Conservation (phyloP, 129 eudicot species). For the Daucus carota region DNA sequence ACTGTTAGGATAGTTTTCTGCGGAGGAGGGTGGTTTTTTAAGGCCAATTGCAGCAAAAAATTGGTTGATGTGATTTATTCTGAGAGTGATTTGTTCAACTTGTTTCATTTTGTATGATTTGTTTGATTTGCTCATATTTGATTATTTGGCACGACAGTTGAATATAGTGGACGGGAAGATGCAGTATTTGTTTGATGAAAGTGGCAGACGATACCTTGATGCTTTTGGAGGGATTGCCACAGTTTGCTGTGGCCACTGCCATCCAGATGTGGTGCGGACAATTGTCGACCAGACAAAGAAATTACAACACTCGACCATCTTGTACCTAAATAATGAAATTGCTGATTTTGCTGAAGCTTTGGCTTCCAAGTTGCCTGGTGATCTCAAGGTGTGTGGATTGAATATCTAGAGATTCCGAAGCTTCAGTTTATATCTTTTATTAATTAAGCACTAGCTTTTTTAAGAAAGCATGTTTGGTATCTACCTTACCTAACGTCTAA, state of each 20-base stretch:
- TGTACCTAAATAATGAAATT: slow-evolving; percentile 68
- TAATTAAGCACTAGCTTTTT: not conserved
- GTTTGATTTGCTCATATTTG: not conserved
- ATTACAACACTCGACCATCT: slow-evolving; percentile 77
- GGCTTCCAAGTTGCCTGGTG: slow-evolving; percentile 83
- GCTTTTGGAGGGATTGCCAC: slow-evolving; percentile 92
- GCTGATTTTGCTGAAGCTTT: slow-evolving; percentile 81
- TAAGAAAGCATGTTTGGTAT: not conserved
- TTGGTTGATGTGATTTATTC: not conserved
- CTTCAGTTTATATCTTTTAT: not conserved
- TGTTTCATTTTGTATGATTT: not conserved
- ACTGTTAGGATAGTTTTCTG: too few relatives aligned
- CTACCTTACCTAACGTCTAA: not conserved
- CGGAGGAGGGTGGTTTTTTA: too few relatives aligned
- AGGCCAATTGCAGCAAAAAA: too few relatives aligned
- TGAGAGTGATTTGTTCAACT: not conserved
- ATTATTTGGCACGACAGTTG: slow-evolving; percentile 33
- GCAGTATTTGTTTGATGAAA: slow-evolving; percentile 82
- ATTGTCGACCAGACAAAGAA: slow-evolving; percentile 58
- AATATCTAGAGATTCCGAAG: not conserved
- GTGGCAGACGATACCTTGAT: slow-evolving; percentile 70
- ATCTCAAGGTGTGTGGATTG: slow-evolving; percentile 51
- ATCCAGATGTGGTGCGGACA: slow-evolving; percentile 79
- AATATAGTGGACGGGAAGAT: slow-evolving; percentile 83
- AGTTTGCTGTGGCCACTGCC: slow-evolving; percentile 88